Conservation (phyloP, 1,139 yeast species). For the Candida smagusa region DNA sequence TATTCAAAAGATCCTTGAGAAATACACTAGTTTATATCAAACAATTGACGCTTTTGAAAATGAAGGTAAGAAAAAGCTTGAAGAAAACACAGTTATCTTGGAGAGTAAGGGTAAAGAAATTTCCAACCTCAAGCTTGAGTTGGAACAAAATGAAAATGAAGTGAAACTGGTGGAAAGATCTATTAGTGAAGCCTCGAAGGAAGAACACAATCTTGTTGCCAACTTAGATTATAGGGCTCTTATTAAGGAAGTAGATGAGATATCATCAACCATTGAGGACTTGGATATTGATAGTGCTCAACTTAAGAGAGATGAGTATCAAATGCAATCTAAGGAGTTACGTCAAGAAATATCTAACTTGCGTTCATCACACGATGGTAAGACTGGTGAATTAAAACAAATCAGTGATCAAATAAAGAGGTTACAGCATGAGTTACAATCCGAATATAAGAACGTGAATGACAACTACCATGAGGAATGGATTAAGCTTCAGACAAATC, state of each 20-base stretch:
- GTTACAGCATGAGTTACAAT: constrained; percentile 54
- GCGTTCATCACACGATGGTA: constrained; percentile 71
- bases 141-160: constrained; percentile 23
- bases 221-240: constrained; percentile 38
- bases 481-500: constrained; percentile 72
- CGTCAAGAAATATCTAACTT: constrained; percentile 55
- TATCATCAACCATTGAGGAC: constrained; percentile 25
- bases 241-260: constrained; percentile 24
- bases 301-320: constrained; percentile 59
- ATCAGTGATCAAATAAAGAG: constrained; percentile 67
- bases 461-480: constrained; percentile 64
- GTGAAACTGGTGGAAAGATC: constrained; percentile 26
- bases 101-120: constrained; percentile 11
- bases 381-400: constrained; percentile 82
- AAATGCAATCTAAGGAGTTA: constrained; percentile 52
- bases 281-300: constrained; percentile 62
- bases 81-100: constrained; percentile 15
- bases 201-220: constrained; percentile 36
- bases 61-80: constrained; percentile 15
- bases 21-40: constrained; percentile 8
- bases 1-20: constrained; percentile 2
- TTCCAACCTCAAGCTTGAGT: constrained; percentile 11
- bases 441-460: constrained; percentile 72
- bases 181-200: constrained; percentile 33
- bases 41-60: constrained; percentile 20